Percentiles rank a stretch among this genome's conserved stretches.
Evolutionary conservation across 768 basidiomycete species (phyloP).

Genomic region (Lentinula raphanica): DNA sequence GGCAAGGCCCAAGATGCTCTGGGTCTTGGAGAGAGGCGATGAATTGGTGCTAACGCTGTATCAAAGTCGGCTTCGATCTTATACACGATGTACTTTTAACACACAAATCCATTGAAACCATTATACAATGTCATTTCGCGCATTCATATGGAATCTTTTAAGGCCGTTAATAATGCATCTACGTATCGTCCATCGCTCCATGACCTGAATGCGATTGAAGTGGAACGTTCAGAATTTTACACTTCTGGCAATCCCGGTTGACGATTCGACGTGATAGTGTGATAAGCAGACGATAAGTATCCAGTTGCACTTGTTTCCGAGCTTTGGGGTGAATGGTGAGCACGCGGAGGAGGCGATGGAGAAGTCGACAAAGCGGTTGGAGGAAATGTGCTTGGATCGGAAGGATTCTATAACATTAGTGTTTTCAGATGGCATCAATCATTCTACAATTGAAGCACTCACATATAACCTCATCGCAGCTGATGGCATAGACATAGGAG

Average conservation of each 20-base stretch:
- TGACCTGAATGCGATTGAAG: no score
- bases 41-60: no score
- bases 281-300: not conserved
- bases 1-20: slow-evolving; percentile 50
- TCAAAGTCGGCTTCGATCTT: no score
- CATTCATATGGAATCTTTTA: no score
- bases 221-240: not conserved
- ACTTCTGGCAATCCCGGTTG: not conserved
- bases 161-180: no score
- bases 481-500: slow-evolving; percentile 13
- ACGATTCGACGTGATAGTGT: not conserved
- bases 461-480: slow-evolving; percentile 23
- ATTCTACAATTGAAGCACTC: no score
- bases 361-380: not conserved
- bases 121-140: no score
- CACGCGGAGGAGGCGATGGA: not conserved
- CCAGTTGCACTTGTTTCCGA: not conserved
- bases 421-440: no score
- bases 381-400: slow-evolving; percentile 22
- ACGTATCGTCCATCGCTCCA: no score
- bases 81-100: no score
- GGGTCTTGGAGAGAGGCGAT: slow-evolving; percentile 35
- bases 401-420: slow-evolving; percentile 30
- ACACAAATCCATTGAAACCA: no score
- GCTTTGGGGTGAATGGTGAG: not conserved